phyloP scores from a whole-genome alignment of 345 rosid genomes.

The Rhodamnia rubescens region DNA sequence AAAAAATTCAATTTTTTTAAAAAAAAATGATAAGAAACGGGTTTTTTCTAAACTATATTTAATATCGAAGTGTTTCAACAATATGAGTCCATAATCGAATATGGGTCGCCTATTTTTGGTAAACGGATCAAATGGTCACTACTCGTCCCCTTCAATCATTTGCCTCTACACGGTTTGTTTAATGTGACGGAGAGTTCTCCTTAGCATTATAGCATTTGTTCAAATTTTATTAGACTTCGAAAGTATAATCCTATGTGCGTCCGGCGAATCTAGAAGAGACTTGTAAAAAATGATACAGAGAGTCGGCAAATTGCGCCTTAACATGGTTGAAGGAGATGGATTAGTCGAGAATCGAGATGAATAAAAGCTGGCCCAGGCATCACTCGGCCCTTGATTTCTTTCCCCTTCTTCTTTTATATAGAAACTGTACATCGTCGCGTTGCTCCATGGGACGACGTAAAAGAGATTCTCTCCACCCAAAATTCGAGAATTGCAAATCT shows the following conservation, averaged over 20 bases:
- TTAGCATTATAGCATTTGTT: not conserved
- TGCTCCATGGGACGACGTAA: not conserved
- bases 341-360: not conserved
- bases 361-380: not conserved
- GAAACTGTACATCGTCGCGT: not conserved
- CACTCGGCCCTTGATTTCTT: not conserved
- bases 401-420: rapidly evolving
- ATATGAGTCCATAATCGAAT: no score
- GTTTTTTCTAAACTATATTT: no score
- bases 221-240: not conserved
- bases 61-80: no score
- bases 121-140: no score
- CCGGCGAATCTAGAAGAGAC: not conserved
- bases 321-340: not conserved
- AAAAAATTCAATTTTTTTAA: no score
- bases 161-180: no score
- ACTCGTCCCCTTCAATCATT: no score
- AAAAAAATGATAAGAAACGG: no score
- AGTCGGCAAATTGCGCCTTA: not conserved
- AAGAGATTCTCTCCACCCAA: not conserved
- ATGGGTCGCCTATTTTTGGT: no score
- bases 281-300: not conserved
- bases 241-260: not conserved
- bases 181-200: not conserved
- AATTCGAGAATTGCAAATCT: not conserved